Base-by-base conservation (phyloP, 208 protist species). In the Giardia duodenalis region DNA sequence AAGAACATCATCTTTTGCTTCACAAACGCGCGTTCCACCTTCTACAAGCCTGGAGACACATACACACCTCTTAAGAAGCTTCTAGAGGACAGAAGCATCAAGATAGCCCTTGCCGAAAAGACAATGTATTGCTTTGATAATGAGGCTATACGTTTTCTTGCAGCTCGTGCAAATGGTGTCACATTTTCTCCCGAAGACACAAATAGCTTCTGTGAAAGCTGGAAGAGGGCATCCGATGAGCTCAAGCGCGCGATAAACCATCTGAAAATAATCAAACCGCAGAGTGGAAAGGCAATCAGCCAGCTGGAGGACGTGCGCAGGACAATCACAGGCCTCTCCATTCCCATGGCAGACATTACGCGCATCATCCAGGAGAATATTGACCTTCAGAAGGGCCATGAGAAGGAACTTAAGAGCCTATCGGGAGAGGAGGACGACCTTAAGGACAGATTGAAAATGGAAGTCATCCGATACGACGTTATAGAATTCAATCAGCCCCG, bases 81-180 rank as follows among this genome's bases (percentile, higher is more conserved):
- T 76, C 57, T 76, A 30, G 30, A 39, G 10, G 57, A 76, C 57
- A 10, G 57, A 10, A 76, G 30, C 19, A 76, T 76, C 10, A 30
- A 30, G 10, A 10, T 76, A 76, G 57, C 19, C 19, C 57, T 76
- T 30, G 30, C 10, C 57, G 30, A 76, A 30, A 30, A 76, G 10
- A 76, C 57, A 30, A 76, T 76, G 57, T 76, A 76, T 76, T 76
- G 57, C 57, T 76, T 76, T 30, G 57, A 76, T 76, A 76, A 76
- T 30, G 57, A 76, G 57, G 57, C 57, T 76, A 76, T 76, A 30
- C 57, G 57, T 30, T 76, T 76, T 30, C 57, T 76, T 30, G 57
- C 57, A 10, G 57, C 57, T 76, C 57, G 57, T 30, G 57, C 30
- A 30, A 76, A 76, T 76, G 57, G 57, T 39, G 57, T 76, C 30